Conservation (phyloP, 2,329 filamentous ascomycete species). For the Pseudogymnoascus pannorum region DNA sequence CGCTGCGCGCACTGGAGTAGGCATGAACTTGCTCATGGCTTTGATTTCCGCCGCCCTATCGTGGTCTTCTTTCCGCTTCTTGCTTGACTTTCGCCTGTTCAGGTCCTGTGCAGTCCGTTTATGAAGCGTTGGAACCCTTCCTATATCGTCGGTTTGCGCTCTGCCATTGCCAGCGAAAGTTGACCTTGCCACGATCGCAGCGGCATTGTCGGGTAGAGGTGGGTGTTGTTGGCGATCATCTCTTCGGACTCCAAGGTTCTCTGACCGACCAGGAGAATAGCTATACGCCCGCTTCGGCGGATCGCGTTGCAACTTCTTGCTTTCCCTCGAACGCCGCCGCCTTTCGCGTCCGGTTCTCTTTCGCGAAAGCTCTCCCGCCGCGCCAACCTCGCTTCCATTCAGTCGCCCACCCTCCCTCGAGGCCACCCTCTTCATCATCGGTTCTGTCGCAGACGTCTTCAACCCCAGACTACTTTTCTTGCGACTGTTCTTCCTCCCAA, state of each 20-base stretch:
- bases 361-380: slow-evolving; percentile 24
- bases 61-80: slow-evolving; percentile 66
- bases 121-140: slow-evolving; percentile 47
- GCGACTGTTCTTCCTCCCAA: slow-evolving; percentile 66
- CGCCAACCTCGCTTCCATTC: slow-evolving; percentile 27
- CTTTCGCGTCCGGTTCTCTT: slow-evolving; percentile 30
- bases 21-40: slow-evolving; percentile 67
- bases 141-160: slow-evolving; percentile 32
- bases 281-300: slow-evolving; percentile 50
- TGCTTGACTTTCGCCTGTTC: slow-evolving; percentile 65
- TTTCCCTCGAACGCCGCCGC: slow-evolving; percentile 25
- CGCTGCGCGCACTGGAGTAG: slow-evolving; percentile 52
- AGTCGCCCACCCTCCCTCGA: slow-evolving; percentile 24
- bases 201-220: slow-evolving; percentile 20
- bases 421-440: slow-evolving; percentile 28
- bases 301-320: slow-evolving; percentile 34
- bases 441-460: slow-evolving; percentile 48
- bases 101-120: slow-evolving; percentile 56
- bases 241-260: slow-evolving; percentile 40
- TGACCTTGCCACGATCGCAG: slow-evolving; percentile 21
- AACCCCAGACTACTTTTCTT: slow-evolving; percentile 47
- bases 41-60: slow-evolving; percentile 82
- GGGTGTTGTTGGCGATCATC: slow-evolving; percentile 22
- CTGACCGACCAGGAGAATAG: slow-evolving; percentile 54
- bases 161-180: slow-evolving; percentile 23